Percentiles rank a stretch among this genome's conserved stretches.
Conservation (phyloP, 257 asterid species). For the Plectranthus barbatus region DNA sequence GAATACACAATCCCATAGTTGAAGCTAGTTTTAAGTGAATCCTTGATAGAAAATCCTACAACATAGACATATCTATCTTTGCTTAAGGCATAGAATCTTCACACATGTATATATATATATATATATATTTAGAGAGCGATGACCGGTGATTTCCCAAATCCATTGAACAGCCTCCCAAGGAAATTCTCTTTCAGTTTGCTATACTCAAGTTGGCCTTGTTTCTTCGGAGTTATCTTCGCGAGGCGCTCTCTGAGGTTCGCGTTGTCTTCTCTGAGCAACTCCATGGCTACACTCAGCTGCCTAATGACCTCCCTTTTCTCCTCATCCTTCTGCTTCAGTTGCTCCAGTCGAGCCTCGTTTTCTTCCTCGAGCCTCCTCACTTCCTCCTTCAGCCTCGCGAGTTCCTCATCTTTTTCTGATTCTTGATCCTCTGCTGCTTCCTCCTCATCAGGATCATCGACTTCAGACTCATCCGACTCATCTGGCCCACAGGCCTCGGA, state of each 20-base stretch:
- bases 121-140: slow-evolving; percentile 21
- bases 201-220: slow-evolving; percentile 23
- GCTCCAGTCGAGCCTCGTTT: slow-evolving; percentile 36
- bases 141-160: slow-evolving; percentile 28
- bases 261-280: slow-evolving; percentile 63
- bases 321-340: slow-evolving; percentile 62
- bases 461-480: slow-evolving; percentile 56
- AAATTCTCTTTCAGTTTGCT: slow-evolving; percentile 38
- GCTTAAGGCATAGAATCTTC: neutral
- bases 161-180: slow-evolving; percentile 50
- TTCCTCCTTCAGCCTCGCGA: slow-evolving; percentile 39
- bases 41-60: slow-evolving; percentile 10
- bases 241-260: slow-evolving; percentile 32
- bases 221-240: slow-evolving; percentile 27
- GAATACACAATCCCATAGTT: slow-evolving; percentile 11
- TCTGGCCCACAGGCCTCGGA: slow-evolving; percentile 64
- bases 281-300: slow-evolving; percentile 70
- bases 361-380: slow-evolving; percentile 50
- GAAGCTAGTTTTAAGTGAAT: neutral
- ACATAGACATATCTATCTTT: neutral
- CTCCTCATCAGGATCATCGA: slow-evolving; percentile 69
- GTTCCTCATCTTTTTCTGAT: slow-evolving; percentile 20
- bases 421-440: slow-evolving; percentile 16
- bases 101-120: neutral
- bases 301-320: slow-evolving; percentile 83